phyloP scores from a whole-genome alignment of 495 filamentous ascomycete genomes.

The Trichocladium antarcticum region DNA sequence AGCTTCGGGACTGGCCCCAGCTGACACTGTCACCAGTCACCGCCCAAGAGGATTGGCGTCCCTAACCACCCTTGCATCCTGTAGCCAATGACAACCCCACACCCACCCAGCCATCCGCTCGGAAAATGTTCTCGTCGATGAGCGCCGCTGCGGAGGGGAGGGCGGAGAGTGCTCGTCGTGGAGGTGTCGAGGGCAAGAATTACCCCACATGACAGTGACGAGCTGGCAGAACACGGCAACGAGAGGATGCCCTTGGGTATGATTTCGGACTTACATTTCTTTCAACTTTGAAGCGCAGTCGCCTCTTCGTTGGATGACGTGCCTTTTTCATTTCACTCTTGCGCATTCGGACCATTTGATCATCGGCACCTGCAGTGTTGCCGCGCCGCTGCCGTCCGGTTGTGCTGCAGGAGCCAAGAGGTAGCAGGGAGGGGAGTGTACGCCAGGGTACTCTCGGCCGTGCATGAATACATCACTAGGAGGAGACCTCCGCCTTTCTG shows the following conservation, averaged over 20 bases:
- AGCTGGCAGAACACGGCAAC: neutral
- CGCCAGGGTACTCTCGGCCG: conserved; percentile 15
- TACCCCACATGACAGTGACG: conserved; percentile 7
- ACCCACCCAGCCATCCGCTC: conserved; percentile 40
- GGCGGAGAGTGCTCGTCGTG: no score
- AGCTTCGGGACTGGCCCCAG: no score
- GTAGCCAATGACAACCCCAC: conserved; percentile 29
- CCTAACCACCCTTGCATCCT: conserved; percentile 4
- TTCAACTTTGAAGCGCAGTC: no score
- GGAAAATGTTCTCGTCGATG: conserved; percentile 17
- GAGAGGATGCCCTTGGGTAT: neutral
- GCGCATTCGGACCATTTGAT: no score
- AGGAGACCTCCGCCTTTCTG: conserved; percentile 17
- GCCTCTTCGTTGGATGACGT: no score
- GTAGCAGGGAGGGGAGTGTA: conserved; percentile 1
- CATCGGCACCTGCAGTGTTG: conserved; percentile 1
- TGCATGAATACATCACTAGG: conserved; percentile 25
- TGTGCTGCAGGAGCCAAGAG: conserved; percentile 12
- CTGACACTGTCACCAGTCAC: neutral
- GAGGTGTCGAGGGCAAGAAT: conserved; percentile 5
- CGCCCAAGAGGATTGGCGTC: conserved; percentile 13
- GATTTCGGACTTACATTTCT: no score
- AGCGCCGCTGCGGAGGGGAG: neutral
- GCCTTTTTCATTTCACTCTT: no score
- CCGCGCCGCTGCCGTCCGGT: conserved; percentile 7